Percentiles rank a stretch among this genome's conserved stretches.
Evolutionary conservation across 352 stramenopile genomes (phyloP).

Genomic region (Phytophthora uliginosa): DNA sequence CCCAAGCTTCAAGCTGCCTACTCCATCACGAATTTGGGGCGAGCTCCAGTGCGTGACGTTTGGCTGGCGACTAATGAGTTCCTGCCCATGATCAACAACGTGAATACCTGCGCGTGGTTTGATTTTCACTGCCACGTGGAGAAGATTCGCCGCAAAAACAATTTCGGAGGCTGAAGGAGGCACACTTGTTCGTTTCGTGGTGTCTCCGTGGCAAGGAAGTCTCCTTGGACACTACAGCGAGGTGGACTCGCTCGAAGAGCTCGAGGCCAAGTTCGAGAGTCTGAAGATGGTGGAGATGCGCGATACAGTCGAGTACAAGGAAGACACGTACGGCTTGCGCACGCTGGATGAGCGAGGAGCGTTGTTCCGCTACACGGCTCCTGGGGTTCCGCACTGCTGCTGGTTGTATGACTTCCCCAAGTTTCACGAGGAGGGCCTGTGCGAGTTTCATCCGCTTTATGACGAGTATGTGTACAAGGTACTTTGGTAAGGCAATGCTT

Average conservation of each 20-base stretch:
- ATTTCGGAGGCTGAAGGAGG: constrained; percentile 48
- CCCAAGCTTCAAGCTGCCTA: constrained; percentile 26
- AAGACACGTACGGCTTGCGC: constrained; percentile 42
- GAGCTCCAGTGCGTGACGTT: constrained; percentile 31
- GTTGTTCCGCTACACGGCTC: constrained; percentile 18
- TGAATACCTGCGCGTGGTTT: constrained; percentile 30
- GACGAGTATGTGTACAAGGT: constrained; percentile 33
- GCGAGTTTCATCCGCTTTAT: constrained; percentile 21
- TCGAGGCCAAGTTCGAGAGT: constrained; percentile 38
- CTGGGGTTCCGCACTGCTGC: constrained; percentile 16
- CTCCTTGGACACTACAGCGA: constrained; percentile 50
- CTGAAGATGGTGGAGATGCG: constrained; percentile 43
- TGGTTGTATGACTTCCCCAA: constrained; percentile 27
- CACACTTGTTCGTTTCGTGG: constrained; percentile 59
- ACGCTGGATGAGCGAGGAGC: constrained; percentile 40
- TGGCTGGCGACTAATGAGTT: constrained; percentile 35
- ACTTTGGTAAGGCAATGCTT: constrained; percentile 24
- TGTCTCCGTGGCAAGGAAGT: constrained; percentile 50
- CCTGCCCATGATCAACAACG: constrained; percentile 44
- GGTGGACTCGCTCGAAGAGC: constrained; percentile 29
- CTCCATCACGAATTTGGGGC: constrained; percentile 26
- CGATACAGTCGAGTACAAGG: constrained; percentile 35
- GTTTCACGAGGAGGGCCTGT: constrained; percentile 16
- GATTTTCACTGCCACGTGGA: constrained; percentile 29
- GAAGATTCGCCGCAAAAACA: constrained; percentile 36